Base-by-base conservation (phyloP, 1,284 basidiomycete genomes). In the Fistulinella cinereoalba region DNA sequence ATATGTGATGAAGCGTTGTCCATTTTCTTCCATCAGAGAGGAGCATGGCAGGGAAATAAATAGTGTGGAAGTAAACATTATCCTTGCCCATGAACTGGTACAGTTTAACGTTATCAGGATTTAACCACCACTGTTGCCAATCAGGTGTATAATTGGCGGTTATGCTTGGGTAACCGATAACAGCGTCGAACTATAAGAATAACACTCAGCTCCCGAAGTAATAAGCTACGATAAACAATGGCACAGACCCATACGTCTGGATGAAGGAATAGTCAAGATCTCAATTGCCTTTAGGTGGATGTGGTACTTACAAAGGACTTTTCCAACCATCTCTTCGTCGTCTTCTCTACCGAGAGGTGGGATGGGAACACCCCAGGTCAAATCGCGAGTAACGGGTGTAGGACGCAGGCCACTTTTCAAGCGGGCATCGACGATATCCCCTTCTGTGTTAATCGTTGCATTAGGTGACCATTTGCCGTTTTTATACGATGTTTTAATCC, bases 21-120 rank as follows among this genome's bases (percentile, higher is more conserved):
- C 97, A 99, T 48, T 84, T 72, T 42, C 93, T 82, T 24, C 90
- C 89, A 57, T 97, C 95, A 9, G 85, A 97, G 55, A 98, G 72
- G 58, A 94, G 80, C 54, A 95, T 85, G 8, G 92, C 85, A 11
- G 97, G 97, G 75, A 88, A 99, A 64, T 95, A 93, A 45, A 99
- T 85, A 2, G 93, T 95, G 69, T 99, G 97, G 83, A 99, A 99
- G 66, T 96, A 97, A 46, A 95, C 92, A 57, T 97, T 96, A 67
- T 96, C 92, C 70, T 96, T 96, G 62, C 92, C 92, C 97, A 99
- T 99, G 76, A 99, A 99, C 69, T 99, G 97, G 73, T 92, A 97
- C 44, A 99, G 74, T 57, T 84, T 79, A 55, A 99, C 95, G 58
- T 98, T 79, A 57, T 93, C 77, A 5, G 90, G 90, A 65, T 96